Base-by-base conservation (phyloP, 495 filamentous ascomycete genomes). In the Hyaloscypha hepaticicola region DNA sequence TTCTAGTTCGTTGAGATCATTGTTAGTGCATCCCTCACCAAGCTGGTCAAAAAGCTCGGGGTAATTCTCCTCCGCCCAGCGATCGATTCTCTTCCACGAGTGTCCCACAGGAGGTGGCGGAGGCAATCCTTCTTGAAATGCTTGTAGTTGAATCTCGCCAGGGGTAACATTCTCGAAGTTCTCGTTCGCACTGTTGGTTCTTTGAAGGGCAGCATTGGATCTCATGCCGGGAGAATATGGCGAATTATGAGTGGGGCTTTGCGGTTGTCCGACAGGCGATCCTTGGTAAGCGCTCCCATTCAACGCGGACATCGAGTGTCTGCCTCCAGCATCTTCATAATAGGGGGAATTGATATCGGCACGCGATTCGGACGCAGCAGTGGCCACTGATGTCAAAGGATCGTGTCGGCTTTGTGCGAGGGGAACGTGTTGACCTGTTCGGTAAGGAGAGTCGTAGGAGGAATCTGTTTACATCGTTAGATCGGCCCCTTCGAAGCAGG, bases 1-100 rank as follows among this genome's bases (percentile, higher is more conserved):
- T 77, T 99, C 95, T 58, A 99, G 78, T 73, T 99, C 95, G 73
- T 96, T 98, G 70, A 98, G 83, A 73, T 99, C 95, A 75, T 99
- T 99, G 59, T 87, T 79, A 1, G 95, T 97, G 75, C 88, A 90
- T 21, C 91, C 91, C 74, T 96, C 93, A 68, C 92, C 89, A 19
- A 98, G 82, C 72, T 98, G 92, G 75, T 99, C 95, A 69, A 84
- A 91, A 27, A 99, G 84, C 76, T 99, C 95, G 57, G 91, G 89
- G 71, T 97, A 99, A 73, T 97, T 92, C 67, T 92, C 88, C 69
- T 98, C 96, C 59, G 90, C 83, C 96, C 96, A 99, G 22, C 81
- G 83, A 72, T 97, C 93, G 67, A 99, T 97, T 75, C 92, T 89
- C 69, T 83, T 85, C 95, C 95, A 99, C 26, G 93, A 95, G 79